phyloP scores from a whole-genome alignment of 345 rosid species.

The Murraya paniculata region DNA sequence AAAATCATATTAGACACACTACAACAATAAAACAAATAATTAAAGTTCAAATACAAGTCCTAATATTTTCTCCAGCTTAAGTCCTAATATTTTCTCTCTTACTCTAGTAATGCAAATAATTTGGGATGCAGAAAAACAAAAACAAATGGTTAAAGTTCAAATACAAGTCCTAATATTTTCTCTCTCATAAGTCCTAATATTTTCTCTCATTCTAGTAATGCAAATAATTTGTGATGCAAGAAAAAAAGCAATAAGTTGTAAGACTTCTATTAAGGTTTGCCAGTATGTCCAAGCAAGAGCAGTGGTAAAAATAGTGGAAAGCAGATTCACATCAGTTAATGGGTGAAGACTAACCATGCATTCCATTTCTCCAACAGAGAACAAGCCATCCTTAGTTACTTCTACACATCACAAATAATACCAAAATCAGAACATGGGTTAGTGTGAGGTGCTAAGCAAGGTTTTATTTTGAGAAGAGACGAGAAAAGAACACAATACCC shows the following conservation, averaged over 20 bases:
- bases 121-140: not conserved
- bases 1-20: conserved; percentile 10
- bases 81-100: too few species aligned
- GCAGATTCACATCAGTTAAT: conserved; percentile 5
- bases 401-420: conserved; percentile 42
- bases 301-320: not conserved
- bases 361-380: conserved; percentile 99
- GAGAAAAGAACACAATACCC: conserved; percentile 15
- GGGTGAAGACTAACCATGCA: conserved; percentile 70
- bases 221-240: too few species aligned
- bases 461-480: not conserved
- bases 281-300: not conserved
- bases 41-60: too few species aligned
- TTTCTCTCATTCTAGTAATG: not conserved
- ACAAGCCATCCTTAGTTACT: conserved; percentile 97
- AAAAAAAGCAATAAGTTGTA: conserved; percentile 2
- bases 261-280: not conserved
- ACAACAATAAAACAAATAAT: too few species aligned
- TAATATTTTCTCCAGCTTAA: not conserved
- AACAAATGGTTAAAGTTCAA: too few species aligned
- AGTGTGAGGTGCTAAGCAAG: not conserved
- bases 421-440: not conserved
- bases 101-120: not conserved
- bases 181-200: too few species aligned
- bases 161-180: not conserved